Evolutionary conservation across 345 rosid genomes (phyloP).

Genomic region (Linum usitatissimum): DNA sequence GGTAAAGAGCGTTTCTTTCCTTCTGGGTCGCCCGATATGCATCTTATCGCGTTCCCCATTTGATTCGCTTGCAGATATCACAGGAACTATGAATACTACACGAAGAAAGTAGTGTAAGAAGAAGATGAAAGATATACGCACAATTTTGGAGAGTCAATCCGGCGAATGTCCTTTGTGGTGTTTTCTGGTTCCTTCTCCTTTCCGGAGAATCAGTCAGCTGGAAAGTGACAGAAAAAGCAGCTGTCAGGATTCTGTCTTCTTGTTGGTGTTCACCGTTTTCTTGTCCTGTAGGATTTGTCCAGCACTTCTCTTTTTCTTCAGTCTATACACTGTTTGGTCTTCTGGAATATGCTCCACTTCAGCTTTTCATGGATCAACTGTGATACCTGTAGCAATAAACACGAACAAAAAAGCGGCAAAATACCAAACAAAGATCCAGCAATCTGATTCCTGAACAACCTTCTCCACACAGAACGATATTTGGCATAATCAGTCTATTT

Average conservation of each 20-base stretch:
- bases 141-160: neutral
- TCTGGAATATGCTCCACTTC: neutral
- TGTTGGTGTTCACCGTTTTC: neutral
- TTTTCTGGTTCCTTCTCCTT: neutral
- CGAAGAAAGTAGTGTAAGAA: neutral
- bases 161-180: neutral
- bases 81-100: neutral
- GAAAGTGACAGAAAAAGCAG: neutral
- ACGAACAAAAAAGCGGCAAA: neutral
- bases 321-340: neutral
- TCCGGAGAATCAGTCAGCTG: neutral
- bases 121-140: neutral
- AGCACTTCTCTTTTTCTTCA: neutral
- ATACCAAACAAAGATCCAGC: neutral
- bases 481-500: neutral
- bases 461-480: neutral
- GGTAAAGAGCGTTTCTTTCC: constrained; percentile 2
- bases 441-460: neutral
- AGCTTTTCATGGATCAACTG: neutral
- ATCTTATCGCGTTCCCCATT: constrained; percentile 13
- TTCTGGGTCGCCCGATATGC: neutral
- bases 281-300: neutral
- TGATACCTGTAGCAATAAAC: neutral
- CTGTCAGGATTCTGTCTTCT: neutral
- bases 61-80: constrained; percentile 1